A percentile compares a stretch with the other conserved stretches of the same genome.
These are phyloP conservation scores for Xylariaceae sp. DNA, from an alignment of 2,329 filamentous ascomycete genomes.

Conservation along the genomic window DNA sequence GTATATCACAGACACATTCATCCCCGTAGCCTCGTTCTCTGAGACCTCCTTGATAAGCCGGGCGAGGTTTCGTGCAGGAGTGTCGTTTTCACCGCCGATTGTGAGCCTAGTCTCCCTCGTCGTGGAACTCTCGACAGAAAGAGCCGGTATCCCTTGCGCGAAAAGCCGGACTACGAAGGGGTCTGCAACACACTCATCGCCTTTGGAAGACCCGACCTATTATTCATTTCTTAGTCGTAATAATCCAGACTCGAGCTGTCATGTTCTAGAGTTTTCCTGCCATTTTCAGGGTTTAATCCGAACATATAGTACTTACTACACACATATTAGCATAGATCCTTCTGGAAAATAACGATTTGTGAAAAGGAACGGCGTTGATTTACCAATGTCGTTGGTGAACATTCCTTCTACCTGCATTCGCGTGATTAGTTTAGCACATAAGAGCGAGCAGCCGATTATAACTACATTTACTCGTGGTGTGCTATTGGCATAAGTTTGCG, in stretches of 20 bases:
- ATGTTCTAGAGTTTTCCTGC: too few species aligned
- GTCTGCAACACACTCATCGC: conserved; percentile 43
- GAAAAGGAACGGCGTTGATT: too few species aligned
- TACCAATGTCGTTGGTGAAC: conserved; percentile 53
- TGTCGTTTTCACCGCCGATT: conserved; percentile 54
- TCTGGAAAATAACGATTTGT: too few species aligned
- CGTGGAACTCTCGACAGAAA: conserved; percentile 37
- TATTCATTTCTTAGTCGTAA: too few species aligned
- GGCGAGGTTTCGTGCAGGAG: conserved; percentile 52
- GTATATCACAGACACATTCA: conserved; percentile 57
- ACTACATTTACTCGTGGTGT: conserved; percentile 36
- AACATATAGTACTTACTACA: too few species aligned
- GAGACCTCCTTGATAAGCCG: conserved; percentile 55
- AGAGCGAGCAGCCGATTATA: background rate
- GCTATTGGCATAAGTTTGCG: conserved; percentile 49
- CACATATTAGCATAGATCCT: too few species aligned
- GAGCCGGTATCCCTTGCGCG: conserved; percentile 45
- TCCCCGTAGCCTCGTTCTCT: conserved; percentile 48
- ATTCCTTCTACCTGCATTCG: conserved; percentile 50
- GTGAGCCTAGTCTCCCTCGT: conserved; percentile 38
- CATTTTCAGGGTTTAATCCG: too few species aligned
- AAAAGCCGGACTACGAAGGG: conserved; percentile 55
- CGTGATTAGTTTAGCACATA: background rate
- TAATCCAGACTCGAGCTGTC: too few species aligned
- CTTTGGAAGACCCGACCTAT: conserved; percentile 46